Evolutionary conservation across 768 basidiomycete species (phyloP), one percentile per base, ranked within the genome.

Genomic region (Phylloporus sp.): DNA sequence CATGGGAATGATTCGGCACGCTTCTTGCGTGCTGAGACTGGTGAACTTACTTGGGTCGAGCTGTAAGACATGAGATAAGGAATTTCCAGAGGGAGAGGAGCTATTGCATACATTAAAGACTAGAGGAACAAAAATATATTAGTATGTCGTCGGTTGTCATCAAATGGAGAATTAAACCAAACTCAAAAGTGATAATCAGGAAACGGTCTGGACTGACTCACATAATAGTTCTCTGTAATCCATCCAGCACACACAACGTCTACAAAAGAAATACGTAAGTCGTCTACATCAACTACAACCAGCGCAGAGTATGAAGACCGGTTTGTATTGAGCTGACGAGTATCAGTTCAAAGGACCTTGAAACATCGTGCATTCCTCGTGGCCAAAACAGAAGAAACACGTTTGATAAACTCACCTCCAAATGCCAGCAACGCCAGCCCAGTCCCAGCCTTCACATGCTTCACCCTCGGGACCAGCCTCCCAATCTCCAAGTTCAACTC

Each of bases 221-320:
- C 81, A 59, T 8, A 82, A 60, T 3, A 82, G 56, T 50, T 82
- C 79, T 34, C 73, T 72, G 57, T 82, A 82, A 55, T 81, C 80
- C 64, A 82, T 68, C 80, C 80, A 82, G 52, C 77, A 82, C 6
- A 82, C 73, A 44, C 76, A 76, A 12, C 81, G 78, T 52, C 80
- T 82, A 55, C 13, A 29, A 29, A 13, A 15, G 29, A 35, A 16
- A 5, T 24, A 18, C 20, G 49, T 62, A 28, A 59, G 59, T 47
- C 29, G 32, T 22, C 36, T 20, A 18, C 36, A 10, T 22, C 20
- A 22, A 38, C 18, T 16, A 26, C 26, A 5, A 39, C 38, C 7
- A 42, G 15, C 27, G 15, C 24, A 16, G 7, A 41, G 23, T 11
- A 16, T 22, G 15, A 16, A 16, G n/a, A 26, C 23, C 18, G 18